Conservation (phyloP, 2,329 filamentous ascomycete species). For the Aspergillus pseudotamarii region DNA sequence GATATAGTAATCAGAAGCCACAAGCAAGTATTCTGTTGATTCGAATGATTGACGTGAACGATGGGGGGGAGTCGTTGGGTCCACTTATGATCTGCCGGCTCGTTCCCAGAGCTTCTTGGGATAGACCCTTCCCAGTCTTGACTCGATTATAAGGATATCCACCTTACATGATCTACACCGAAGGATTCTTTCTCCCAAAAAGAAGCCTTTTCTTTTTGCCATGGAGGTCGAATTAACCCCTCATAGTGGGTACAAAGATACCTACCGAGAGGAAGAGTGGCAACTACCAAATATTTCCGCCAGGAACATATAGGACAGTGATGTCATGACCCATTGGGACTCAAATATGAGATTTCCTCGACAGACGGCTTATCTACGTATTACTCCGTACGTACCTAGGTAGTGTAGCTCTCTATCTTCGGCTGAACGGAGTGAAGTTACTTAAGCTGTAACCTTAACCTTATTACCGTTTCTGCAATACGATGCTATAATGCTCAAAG, state of each 20-base stretch:
- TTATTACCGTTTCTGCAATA: neutral
- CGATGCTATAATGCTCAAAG: neutral
- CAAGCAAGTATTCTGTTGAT: neutral
- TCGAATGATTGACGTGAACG: neutral
- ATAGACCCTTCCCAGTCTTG: neutral
- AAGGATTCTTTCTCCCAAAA: neutral
- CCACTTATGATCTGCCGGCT: constrained; percentile 2
- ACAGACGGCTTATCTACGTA: neutral
- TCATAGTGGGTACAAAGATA: neutral
- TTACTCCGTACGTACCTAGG: too few species aligned
- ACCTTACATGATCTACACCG: neutral
- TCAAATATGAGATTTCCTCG: neutral
- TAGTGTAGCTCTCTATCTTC: neutral
- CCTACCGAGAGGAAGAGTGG: neutral
- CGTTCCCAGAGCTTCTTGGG: neutral
- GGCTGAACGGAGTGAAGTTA: neutral
- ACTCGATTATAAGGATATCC: neutral
- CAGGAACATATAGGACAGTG: neutral
- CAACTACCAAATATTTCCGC: neutral
- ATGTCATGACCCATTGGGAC: neutral
- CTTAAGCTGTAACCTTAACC: neutral
- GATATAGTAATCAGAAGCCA: neutral
- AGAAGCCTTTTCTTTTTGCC: neutral
- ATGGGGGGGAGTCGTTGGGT: neutral
- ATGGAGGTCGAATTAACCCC: neutral